phyloP scores from a whole-genome alignment of 2,329 filamentous ascomycete species.

The Karstenula rhodostoma region DNA sequence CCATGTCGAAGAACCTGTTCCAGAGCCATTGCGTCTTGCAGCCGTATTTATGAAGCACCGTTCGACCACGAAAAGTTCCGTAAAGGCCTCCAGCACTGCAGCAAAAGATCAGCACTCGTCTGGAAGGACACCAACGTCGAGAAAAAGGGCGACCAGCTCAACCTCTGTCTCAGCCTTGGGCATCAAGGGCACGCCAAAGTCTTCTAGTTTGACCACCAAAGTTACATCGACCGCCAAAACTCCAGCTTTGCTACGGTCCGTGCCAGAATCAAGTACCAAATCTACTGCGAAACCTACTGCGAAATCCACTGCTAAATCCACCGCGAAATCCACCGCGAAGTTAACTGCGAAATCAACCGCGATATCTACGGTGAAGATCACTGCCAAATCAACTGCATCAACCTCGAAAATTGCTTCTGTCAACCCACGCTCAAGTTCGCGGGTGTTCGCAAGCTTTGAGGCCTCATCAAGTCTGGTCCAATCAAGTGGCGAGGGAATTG shows the following conservation, averaged over 20 bases:
- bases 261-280: not conserved
- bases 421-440: not conserved
- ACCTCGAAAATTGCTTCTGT: not conserved
- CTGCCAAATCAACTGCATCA: not conserved
- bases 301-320: not conserved
- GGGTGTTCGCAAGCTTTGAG: not conserved
- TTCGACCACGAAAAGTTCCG: not conserved
- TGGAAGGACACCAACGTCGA: not conserved
- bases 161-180: not conserved
- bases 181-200: not conserved
- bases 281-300: too few relatives aligned
- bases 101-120: not conserved
- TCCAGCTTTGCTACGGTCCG: not conserved
- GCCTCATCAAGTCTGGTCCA: not conserved
- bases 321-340: not conserved
- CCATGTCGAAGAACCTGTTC: not conserved
- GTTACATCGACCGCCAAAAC: not conserved
- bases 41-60: not conserved
- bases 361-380: not conserved
- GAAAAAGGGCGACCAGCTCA: not conserved
- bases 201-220: not conserved
- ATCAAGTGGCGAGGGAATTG: not conserved
- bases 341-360: not conserved
- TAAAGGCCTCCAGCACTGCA: too few relatives aligned
- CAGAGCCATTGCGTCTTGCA: not conserved